phyloP scores from a whole-genome alignment of 1,284 basidiomycete genomes.

The Trametes hirsuta region DNA sequence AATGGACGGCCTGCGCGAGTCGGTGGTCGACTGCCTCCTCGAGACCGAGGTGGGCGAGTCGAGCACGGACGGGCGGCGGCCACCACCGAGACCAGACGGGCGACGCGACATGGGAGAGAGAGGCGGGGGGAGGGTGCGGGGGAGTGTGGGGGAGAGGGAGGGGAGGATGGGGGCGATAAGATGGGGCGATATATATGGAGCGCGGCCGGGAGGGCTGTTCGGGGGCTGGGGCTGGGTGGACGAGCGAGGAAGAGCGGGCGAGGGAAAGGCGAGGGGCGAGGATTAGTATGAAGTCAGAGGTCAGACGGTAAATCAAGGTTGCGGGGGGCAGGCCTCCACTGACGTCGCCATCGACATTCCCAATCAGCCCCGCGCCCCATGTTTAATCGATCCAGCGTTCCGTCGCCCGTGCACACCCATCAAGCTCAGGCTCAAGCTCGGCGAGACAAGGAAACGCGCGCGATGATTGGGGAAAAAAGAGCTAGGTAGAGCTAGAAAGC shows the following conservation, averaged over 20 bases:
- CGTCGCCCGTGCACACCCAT: too few species aligned
- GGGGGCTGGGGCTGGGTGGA: background rate
- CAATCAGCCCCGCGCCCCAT: background rate
- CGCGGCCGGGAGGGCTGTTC: too few species aligned
- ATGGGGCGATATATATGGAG: slow-evolving; percentile 15
- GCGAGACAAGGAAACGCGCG: too few species aligned
- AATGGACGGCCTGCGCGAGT: slow-evolving; percentile 69
- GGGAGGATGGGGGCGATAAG: slow-evolving; percentile 33
- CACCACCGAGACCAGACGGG: slow-evolving; percentile 26
- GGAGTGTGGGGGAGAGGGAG: background rate
- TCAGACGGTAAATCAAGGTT: background rate
- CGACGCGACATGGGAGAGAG: slow-evolving; percentile 22
- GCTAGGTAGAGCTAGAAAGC: background rate
- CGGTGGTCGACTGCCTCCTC: slow-evolving; percentile 38
- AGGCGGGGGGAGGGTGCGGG: background rate
- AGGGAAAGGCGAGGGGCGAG: background rate
- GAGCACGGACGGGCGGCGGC: slow-evolving; percentile 29
- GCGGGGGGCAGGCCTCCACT: background rate
- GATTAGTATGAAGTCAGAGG: background rate
- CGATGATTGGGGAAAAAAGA: background rate
- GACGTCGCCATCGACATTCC: background rate
- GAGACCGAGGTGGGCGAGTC: slow-evolving; percentile 27
- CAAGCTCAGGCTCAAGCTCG: too few species aligned
- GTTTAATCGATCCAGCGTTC: background rate
- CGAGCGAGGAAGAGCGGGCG: background rate